These are phyloP conservation scores for Oenanthe sinensis DNA, from an alignment of 129 eudicot genomes.

Conservation along the genomic window DNA sequence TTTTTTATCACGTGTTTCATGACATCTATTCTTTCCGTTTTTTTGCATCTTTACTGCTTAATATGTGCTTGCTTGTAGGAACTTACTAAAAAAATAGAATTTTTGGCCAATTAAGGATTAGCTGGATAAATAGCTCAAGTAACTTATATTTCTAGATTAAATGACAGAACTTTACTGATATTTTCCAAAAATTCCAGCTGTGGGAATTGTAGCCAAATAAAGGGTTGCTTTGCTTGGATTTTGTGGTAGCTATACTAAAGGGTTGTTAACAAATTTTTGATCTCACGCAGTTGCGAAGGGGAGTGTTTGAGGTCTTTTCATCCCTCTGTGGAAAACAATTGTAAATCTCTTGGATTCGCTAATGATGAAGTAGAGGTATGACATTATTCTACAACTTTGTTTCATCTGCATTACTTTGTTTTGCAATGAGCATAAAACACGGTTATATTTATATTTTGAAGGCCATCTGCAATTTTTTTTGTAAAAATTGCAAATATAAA, in stretches of 20 bases:
- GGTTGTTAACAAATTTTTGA: not conserved
- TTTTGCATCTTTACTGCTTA: not conserved
- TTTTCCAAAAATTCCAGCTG: not conserved
- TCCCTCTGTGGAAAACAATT: constrained; percentile 35
- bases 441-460: constrained; percentile 19
- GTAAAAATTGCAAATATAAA: constrained; percentile 58
- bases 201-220: not conserved
- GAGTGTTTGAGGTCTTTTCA: constrained; percentile 60
- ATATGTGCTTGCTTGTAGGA: not conserved
- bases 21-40: not conserved
- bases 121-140: not conserved
- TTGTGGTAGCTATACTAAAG: not conserved
- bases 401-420: not conserved
- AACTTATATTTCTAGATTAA: not conserved
- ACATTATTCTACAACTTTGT: not conserved
- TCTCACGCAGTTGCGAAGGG: constrained; percentile 48
- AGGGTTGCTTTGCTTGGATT: not conserved
- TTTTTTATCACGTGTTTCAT: not conserved
- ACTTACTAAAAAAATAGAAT: not conserved
- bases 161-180: not conserved
- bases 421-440: not conserved
- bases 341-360: constrained; percentile 41
- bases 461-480: constrained; percentile 35
- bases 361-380: constrained; percentile 36
- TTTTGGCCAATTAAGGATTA: not conserved